A percentile compares a stretch with the other conserved stretches of the same genome.
phyloP scores from a whole-genome alignment of 208 protist species.

The Crithidia fasciculata region DNA sequence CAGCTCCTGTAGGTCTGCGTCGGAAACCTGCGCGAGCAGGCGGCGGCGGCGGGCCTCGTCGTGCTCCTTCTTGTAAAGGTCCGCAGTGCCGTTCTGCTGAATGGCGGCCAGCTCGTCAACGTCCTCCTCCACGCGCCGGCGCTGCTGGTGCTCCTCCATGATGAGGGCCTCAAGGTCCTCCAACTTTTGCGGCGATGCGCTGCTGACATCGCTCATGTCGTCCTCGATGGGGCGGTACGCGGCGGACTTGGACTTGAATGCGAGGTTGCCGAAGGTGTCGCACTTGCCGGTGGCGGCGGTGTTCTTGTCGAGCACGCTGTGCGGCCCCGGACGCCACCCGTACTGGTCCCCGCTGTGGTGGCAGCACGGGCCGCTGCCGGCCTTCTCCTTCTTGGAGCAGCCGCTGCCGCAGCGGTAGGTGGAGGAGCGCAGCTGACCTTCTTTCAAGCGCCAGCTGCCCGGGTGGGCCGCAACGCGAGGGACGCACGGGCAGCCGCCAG shows the following conservation, averaged over 20 bases:
- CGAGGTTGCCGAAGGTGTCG: slow-evolving; percentile 83
- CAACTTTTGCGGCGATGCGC: slow-evolving; percentile 64
- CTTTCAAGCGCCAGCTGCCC: slow-evolving; percentile 70
- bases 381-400: slow-evolving; percentile 43
- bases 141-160: slow-evolving; percentile 68
- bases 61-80: slow-evolving; percentile 52
- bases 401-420: slow-evolving; percentile 46
- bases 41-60: slow-evolving; percentile 42
- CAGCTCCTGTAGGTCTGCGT: slow-evolving; percentile 66
- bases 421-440: slow-evolving; percentile 59
- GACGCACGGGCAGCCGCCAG: slow-evolving; percentile 78
- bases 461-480: slow-evolving; percentile 68
- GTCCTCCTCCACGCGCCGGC: slow-evolving; percentile 64
- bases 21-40: slow-evolving; percentile 36
- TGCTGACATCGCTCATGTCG: slow-evolving; percentile 64
- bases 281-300: slow-evolving; percentile 74
- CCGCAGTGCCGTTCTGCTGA: slow-evolving; percentile 45
- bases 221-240: slow-evolving; percentile 37
- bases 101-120: slow-evolving; percentile 63
- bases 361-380: slow-evolving; percentile 45
- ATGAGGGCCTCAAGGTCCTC: slow-evolving; percentile 78
- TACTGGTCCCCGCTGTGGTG: slow-evolving; percentile 64
- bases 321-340: slow-evolving; percentile 68
- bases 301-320: slow-evolving; percentile 64
- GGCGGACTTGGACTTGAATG: slow-evolving; percentile 54